Evolutionary conservation across 2,329 filamentous ascomycete species (phyloP).

Genomic region (Chaetomium sp.): DNA sequence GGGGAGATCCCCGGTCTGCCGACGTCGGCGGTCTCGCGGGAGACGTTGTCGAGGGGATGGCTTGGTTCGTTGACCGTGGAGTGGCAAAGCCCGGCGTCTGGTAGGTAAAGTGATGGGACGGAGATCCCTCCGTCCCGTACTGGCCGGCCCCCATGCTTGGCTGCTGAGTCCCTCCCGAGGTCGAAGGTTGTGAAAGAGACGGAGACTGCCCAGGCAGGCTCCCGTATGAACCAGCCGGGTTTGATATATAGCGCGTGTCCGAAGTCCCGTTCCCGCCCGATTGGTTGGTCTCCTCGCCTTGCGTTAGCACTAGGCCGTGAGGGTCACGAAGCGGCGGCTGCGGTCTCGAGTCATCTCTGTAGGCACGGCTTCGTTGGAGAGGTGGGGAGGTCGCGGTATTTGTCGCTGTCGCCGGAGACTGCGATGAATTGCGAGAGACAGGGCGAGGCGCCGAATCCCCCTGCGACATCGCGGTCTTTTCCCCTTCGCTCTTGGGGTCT

Average conservation of each 20-base stretch:
- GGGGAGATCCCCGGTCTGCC: slow-evolving; percentile 40
- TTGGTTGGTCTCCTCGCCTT: slow-evolving; percentile 37
- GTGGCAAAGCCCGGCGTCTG: slow-evolving; percentile 38
- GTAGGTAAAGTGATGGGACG: slow-evolving; percentile 34
- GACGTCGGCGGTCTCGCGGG: slow-evolving; percentile 36
- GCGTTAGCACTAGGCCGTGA: slow-evolving; percentile 35
- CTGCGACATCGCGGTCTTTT: slow-evolving; percentile 67
- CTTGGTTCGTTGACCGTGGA: slow-evolving; percentile 38
- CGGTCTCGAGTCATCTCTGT: slow-evolving; percentile 39
- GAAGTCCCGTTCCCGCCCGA: slow-evolving; percentile 42
- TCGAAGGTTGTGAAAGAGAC: slow-evolving; percentile 29
- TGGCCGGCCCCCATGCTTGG: slow-evolving; percentile 32
- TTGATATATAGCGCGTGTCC: slow-evolving; percentile 50
- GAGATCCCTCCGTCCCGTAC: slow-evolving; percentile 34
- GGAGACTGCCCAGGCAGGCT: slow-evolving; percentile 27
- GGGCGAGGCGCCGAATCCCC: slow-evolving; percentile 59
- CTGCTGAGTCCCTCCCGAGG: slow-evolving; percentile 30
- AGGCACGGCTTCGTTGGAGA: slow-evolving; percentile 37
- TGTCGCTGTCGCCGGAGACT: slow-evolving; percentile 47
- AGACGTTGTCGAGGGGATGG: slow-evolving; percentile 21
- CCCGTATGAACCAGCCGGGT: slow-evolving; percentile 43
- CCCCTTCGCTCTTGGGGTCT: slow-evolving; percentile 56
- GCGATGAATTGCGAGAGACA: slow-evolving; percentile 54
- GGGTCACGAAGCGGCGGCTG: slow-evolving; percentile 37
- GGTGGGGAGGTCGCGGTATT: slow-evolving; percentile 39